Base-by-base conservation (phyloP, 2,329 filamentous ascomycete species). In the Lomentospora prolificans region DNA sequence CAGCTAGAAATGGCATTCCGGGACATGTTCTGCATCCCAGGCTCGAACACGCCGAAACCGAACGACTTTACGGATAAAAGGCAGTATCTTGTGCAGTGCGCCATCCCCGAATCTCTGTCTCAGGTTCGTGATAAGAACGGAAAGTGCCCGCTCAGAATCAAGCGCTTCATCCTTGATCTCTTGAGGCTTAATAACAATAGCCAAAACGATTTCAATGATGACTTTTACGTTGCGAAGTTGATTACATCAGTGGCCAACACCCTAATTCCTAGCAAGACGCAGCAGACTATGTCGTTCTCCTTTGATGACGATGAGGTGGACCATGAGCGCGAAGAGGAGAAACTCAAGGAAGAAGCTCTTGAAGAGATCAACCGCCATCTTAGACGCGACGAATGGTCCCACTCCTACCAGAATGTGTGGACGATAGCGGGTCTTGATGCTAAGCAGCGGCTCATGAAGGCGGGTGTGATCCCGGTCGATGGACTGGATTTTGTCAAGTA, bases 171-270 rank as follows among this genome's bases (percentile, higher is more conserved):
- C 51, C 80, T 95, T 22, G 90, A 96, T 62, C 88, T 95, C 65
- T 75, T 99, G 31, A 86, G 88, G 51, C 92, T 90, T 72, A 99
- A 99, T 66, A 91, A 99, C 70, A 99, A 99, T 66, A 85, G 87
- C 2, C 86, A 88, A 58, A 99, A 99, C 63, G 72, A 85, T 52
- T 95, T 83, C 65, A 96, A 91, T 4, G 95, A 99, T 64, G 86
- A 91, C 59, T 85, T 89, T 64, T 99, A 96, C 66, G 82, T 99
- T 55, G 84, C 90, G 6, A 87, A 80, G 22, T 76, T 99, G 24
- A 87, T 99, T 7, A 74, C 77, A 44, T 76, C 79, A 0, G 69
- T 86, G 25, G 77, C 82, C 1, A 76, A 75, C 0, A 82, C 79
- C n/a, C 71, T 84, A 25, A 75, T 85, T 51, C 75, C 77, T 0